A percentile compares a stretch with the other conserved stretches of the same genome.
phyloP scores from a whole-genome alignment of 768 basidiomycete genomes.

The Termitomyces sp. region DNA sequence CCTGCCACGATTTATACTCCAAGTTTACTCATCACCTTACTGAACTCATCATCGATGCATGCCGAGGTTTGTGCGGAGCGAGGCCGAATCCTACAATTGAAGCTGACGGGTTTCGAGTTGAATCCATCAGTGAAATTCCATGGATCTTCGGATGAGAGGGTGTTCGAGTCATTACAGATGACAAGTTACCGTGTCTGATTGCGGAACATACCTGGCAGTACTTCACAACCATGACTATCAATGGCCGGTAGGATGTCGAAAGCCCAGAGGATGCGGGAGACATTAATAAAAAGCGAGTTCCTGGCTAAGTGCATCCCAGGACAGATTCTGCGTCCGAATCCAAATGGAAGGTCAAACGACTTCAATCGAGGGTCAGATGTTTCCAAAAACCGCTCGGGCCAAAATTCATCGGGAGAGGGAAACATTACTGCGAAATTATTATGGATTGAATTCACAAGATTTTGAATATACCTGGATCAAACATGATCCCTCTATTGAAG shows the following conservation, averaged over 20 bases:
- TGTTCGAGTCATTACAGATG: background rate
- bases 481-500: conserved; percentile 8
- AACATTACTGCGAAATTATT: conserved; percentile 1
- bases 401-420: conserved; percentile 7
- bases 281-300: conserved; percentile 29
- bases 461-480: conserved; percentile 7
- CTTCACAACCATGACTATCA: conserved; percentile 1
- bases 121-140: conserved; percentile 30
- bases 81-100: conserved; percentile 25
- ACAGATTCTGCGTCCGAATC: conserved; percentile 38
- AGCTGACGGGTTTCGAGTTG: conserved; percentile 30
- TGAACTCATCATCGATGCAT: conserved; percentile 23
- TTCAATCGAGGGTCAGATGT: conserved; percentile 2
- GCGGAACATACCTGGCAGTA: conserved; percentile 9
- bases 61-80: conserved; percentile 16
- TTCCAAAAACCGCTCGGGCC: conserved; percentile 20
- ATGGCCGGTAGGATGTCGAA: conserved; percentile 26
- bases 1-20: background rate
- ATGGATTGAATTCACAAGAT: background rate
- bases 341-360: conserved; percentile 27
- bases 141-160: conserved; percentile 15
- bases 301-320: conserved; percentile 32
- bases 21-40: conserved; percentile 1
- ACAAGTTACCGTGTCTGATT: background rate
- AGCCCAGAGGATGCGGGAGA: conserved; percentile 32